Percentiles rank a stretch among this genome's conserved stretches.
Conservation (phyloP, 2,329 filamentous ascomycete species). For the Aschersonia sp. region DNA sequence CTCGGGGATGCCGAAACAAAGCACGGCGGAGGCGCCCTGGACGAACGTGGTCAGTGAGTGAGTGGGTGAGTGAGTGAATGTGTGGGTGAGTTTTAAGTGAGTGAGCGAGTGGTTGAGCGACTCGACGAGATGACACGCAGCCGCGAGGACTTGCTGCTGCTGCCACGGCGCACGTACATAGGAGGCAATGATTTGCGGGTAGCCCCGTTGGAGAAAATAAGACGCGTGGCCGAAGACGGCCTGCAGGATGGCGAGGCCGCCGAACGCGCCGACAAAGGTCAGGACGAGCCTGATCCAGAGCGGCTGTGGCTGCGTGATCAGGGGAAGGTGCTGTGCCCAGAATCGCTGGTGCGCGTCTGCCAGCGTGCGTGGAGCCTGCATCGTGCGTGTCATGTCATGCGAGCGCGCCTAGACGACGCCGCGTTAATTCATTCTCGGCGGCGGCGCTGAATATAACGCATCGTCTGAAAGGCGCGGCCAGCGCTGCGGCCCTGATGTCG, state of each 20-base stretch:
- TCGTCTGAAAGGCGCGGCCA: too few species aligned
- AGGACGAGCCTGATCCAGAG: background rate
- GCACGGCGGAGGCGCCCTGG: slow-evolving; percentile 60
- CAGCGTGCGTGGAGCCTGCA: background rate
- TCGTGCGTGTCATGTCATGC: too few species aligned
- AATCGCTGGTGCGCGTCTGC: background rate
- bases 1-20: slow-evolving; percentile 58
- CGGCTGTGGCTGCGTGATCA: background rate
- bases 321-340: slow-evolving; percentile 6
- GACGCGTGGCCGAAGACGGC: background rate
- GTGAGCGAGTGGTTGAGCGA: too few species aligned
- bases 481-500: too few species aligned
- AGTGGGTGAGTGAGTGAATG: too few species aligned
- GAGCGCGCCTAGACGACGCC: too few species aligned
- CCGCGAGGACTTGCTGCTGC: too few species aligned
- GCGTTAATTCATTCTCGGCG: too few species aligned
- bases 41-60: slow-evolving; percentile 2
- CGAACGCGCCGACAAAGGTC: background rate
- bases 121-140: too few species aligned
- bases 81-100: too few species aligned
- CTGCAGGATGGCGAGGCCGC: background rate
- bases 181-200: background rate
- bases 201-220: background rate
- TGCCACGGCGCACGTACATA: background rate
- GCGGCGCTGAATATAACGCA: too few species aligned